phyloP scores from a whole-genome alignment of 2,329 filamentous ascomycete species.

The Aspergillus fructus region DNA sequence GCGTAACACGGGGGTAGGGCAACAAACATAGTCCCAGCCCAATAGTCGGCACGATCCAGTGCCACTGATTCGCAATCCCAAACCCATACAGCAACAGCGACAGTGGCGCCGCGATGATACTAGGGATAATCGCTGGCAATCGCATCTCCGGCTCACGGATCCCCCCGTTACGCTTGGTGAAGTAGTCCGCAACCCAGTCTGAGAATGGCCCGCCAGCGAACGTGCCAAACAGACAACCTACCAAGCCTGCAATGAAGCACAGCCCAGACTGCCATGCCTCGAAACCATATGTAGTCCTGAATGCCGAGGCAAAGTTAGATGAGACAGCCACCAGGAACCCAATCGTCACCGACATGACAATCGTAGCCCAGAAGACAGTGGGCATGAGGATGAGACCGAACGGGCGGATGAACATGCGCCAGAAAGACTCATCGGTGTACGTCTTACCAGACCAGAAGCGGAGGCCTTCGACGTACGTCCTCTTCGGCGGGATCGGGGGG shows the following conservation, averaged over 20 bases:
- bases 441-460: neutral
- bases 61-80: constrained; percentile 29
- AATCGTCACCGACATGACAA: constrained; percentile 7
- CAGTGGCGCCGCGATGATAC: constrained; percentile 26
- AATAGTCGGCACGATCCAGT: constrained; percentile 58
- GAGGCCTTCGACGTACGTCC: neutral
- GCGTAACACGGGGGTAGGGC: too few relatives aligned
- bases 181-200: constrained; percentile 34
- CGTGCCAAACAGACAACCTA: constrained; percentile 5
- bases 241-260: constrained; percentile 3
- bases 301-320: constrained; percentile 12
- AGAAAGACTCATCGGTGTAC: constrained; percentile 6
- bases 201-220: constrained; percentile 7
- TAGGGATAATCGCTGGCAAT: constrained; percentile 13
- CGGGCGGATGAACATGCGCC: constrained; percentile 6
- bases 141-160: constrained; percentile 37
- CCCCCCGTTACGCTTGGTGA: constrained; percentile 37
- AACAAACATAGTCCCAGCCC: constrained; percentile 36
- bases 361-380: constrained; percentile 8
- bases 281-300: constrained; percentile 5
- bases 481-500: neutral
- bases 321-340: constrained; percentile 7
- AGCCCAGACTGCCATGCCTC: constrained; percentile 8
- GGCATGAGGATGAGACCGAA: constrained; percentile 7
- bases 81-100: constrained; percentile 33